Evolutionary conservation across 83 land plant genomes (phyloP).

Genomic region (Picea abies): DNA sequence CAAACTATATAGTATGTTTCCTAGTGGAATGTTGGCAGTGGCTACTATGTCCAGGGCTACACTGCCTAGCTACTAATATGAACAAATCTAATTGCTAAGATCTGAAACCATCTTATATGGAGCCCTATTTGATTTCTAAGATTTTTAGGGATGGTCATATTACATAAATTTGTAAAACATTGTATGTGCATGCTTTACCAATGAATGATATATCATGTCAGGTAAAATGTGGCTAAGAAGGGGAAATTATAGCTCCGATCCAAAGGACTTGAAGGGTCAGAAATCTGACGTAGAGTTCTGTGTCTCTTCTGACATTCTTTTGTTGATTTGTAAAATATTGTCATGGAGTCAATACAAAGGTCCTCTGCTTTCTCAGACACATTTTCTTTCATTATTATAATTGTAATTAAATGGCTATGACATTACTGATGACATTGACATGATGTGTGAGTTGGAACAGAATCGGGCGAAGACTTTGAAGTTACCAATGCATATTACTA

Average conservation of each 20-base stretch:
- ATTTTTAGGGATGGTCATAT: too few species aligned
- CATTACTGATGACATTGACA: not conserved
- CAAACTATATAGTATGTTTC: too few species aligned
- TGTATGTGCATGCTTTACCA: not conserved
- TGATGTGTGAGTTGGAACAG: constrained; percentile 34
- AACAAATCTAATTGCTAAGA: too few species aligned
- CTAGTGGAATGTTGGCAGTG: too few species aligned
- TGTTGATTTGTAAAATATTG: not conserved
- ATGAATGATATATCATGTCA: not conserved
- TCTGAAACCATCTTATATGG: too few species aligned
- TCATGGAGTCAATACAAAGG: not conserved
- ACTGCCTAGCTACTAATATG: too few species aligned
- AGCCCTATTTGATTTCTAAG: too few species aligned
- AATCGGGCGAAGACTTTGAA: constrained; percentile 83
- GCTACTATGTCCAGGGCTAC: too few species aligned
- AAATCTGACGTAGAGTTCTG: not conserved
- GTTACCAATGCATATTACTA: constrained; percentile 87
- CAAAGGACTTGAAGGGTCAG: not conserved
- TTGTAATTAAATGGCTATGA: not conserved
- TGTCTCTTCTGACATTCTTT: not conserved
- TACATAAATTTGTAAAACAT: not conserved
- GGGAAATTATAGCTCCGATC: not conserved
- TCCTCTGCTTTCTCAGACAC: not conserved
- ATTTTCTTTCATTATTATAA: not conserved
- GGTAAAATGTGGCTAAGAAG: not conserved